Base-by-base conservation (phyloP, 495 filamentous ascomycete genomes). In the Aspergillus mulundensis region DNA sequence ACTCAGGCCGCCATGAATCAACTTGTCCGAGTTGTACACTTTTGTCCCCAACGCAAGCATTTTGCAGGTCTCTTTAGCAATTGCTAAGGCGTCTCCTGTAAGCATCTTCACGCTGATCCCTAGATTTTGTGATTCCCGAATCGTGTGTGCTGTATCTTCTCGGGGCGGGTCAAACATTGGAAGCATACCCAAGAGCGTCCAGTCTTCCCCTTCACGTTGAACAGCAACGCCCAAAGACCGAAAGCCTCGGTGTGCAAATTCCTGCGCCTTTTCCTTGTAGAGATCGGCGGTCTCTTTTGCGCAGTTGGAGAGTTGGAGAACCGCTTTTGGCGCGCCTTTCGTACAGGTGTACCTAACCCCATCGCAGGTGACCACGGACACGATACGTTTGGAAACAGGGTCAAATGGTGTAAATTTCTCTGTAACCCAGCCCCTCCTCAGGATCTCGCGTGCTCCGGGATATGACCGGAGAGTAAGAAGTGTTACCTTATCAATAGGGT, bases 91-190 rank as follows among this genome's bases (percentile, higher is more conserved):
- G 68, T 89, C 86, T 74, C 86, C 86, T 43, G 86, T 89, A 46
- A 89, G 70, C 86, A 89, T 89, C 67, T 89, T 89, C 23, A 89
- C 86, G 42, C 80, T 83, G 40, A 89, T 85, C 68, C 86, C 85
- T 16, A 89, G 79, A 54, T 81, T 78, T 64, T 89, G 85, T 53
- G 86, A 84, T 74, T 89, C 86, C 42, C 79, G 75, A 53, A 89
- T 89, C 30, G 86, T 89, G 64, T 87, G 81, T 15, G 86, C 86
- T n/a, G 86, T 89, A 67, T 89, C 85, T 57, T 88, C 85, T 66
- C 86, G 81, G 1, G 86, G 86, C 18, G 86, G 86, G 67, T 89
- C 86, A 63, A 89, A 89, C 84, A 89, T 86, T 36, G 85, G 83
- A 56, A 89, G 75, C 80, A 89, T 85, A 24, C 86, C 85, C 24